Conservation (phyloP, 225 moss, liverwort and hornwort genomes). For the Sphagnum tenellum region DNA sequence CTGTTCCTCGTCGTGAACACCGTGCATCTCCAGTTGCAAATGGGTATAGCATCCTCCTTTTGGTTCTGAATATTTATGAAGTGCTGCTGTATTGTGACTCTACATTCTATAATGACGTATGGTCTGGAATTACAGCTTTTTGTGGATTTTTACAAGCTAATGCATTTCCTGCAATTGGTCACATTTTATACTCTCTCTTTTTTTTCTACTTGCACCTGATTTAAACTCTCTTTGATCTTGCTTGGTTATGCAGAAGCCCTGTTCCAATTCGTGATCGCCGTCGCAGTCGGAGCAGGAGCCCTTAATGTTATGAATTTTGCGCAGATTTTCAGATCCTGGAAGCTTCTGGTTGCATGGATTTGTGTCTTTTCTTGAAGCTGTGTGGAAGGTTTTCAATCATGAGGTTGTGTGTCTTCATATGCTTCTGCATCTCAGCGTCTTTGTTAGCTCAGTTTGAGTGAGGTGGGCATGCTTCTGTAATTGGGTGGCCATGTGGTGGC, state of each 20-base stretch:
- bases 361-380: constrained; percentile 13
- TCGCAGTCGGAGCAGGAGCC: constrained; percentile 95
- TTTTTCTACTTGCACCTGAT: no score
- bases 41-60: constrained; percentile 36
- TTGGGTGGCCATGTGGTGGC: constrained; percentile 82
- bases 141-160: neutral
- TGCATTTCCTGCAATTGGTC: neutral
- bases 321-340: no score
- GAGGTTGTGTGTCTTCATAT: constrained; percentile 63
- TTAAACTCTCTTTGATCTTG: neutral
- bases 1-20: constrained; percentile 87
- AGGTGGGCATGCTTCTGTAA: constrained; percentile 84
- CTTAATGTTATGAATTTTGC: constrained; percentile 22
- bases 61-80: no score
- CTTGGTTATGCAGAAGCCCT: constrained; percentile 58
- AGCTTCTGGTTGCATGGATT: no score
- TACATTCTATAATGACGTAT: neutral
- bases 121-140: neutral
- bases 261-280: constrained; percentile 73
- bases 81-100: neutral
- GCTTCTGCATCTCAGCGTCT: constrained; percentile 72
- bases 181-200: no score
- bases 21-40: constrained; percentile 87
- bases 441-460: constrained; percentile 70
- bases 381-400: constrained; percentile 11